These are phyloP conservation scores for Ceratobasidium papillatum DNA, from an alignment of 1,284 basidiomycete genomes.

Conservation along the genomic window DNA sequence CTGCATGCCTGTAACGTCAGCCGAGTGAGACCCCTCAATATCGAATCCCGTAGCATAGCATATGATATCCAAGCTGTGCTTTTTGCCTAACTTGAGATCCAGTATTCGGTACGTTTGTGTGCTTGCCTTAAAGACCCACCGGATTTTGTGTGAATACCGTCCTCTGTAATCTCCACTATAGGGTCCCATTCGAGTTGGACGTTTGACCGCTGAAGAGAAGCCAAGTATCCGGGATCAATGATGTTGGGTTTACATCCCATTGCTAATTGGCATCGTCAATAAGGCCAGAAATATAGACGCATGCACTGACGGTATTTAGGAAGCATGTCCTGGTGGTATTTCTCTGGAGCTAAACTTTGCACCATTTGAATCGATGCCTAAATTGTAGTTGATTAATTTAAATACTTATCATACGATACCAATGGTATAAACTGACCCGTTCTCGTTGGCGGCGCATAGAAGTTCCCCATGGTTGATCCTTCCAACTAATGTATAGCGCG, in stretches of 20 bases:
- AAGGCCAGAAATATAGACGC: not conserved
- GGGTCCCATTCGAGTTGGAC: constrained; percentile 59
- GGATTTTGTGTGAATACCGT: constrained; percentile 58
- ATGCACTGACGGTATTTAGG: constrained; percentile 60
- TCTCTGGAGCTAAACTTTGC: constrained; percentile 53
- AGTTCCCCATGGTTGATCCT: not conserved
- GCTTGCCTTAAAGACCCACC: not conserved
- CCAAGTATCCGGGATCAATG: constrained; percentile 63
- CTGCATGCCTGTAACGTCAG: constrained; percentile 24
- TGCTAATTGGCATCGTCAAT: constrained; percentile 15
- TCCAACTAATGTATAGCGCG: not conserved
- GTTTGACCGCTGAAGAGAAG: constrained; percentile 61
- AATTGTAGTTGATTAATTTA: not conserved
- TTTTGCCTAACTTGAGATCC: constrained; percentile 16
- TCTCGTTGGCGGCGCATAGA: constrained; percentile 25
- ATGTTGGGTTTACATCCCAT: constrained; percentile 65
- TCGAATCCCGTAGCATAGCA: constrained; percentile 42
- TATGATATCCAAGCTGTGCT: constrained; percentile 39
- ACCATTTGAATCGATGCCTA: constrained; percentile 8
- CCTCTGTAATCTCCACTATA: constrained; percentile 57
- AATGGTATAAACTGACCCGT: constrained; percentile 48
- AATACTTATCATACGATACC: not conserved
- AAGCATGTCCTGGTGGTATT: constrained; percentile 57
- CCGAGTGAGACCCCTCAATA: constrained; percentile 13
- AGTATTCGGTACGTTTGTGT: constrained; percentile 20